Conservation (phyloP, 2,329 filamentous ascomycete genomes). For the Alternaria hordeiaustralica region DNA sequence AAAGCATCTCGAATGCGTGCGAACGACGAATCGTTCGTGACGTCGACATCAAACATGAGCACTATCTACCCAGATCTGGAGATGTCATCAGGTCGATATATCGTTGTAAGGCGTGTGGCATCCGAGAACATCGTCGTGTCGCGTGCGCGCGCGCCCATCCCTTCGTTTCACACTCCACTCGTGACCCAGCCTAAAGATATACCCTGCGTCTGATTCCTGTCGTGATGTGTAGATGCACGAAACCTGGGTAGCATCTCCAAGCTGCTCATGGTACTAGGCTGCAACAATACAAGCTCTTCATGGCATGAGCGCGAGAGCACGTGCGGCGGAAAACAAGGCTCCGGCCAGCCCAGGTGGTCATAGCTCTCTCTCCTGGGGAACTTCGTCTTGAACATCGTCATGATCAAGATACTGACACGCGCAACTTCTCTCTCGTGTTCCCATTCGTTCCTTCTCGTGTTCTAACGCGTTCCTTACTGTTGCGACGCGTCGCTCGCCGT, state of each 20-base stretch:
- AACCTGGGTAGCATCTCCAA: not conserved
- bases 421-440: slow-evolving; percentile 1
- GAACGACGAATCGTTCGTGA: not conserved
- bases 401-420: slow-evolving; percentile 8
- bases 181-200: not conserved
- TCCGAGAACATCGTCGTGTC: not conserved
- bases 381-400: slow-evolving; percentile 19
- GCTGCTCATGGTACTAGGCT: not conserved
- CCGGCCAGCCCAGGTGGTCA: slow-evolving; percentile 18
- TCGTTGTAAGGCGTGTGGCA: not conserved
- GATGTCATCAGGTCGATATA: not conserved
- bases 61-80: not conserved
- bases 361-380: slow-evolving; percentile 18
- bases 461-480: not conserved
- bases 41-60: not conserved
- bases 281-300: not conserved
- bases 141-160: not conserved
- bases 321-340: slow-evolving; percentile 14
- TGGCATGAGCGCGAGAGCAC: slow-evolving; percentile 10
- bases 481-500: not conserved
- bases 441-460: slow-evolving; percentile 3
- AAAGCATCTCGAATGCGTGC: slow-evolving; percentile 1
- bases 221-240: not conserved
- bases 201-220: not conserved
- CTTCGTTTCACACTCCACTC: not conserved